phyloP scores from a whole-genome alignment of 768 basidiomycete species.

The Tylopilus intermedius region DNA sequence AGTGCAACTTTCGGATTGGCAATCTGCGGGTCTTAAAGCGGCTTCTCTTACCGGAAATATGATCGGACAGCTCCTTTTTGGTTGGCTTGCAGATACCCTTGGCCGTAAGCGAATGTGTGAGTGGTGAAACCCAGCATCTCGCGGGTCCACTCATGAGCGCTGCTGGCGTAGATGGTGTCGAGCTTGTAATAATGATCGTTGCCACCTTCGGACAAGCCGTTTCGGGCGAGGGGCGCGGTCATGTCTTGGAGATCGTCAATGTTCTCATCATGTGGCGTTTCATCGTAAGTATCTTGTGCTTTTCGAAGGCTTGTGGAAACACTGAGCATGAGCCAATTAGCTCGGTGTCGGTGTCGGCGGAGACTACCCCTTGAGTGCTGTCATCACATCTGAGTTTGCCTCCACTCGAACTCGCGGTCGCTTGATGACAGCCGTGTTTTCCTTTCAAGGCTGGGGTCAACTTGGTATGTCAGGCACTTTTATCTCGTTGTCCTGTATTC shows the following conservation, averaged over 20 bases:
- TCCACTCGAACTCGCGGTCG: not conserved
- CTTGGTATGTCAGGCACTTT: no score
- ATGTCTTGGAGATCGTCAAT: not conserved
- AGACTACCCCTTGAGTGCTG: not conserved
- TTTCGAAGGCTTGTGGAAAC: not conserved
- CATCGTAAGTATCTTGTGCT: not conserved
- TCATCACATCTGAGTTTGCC: not conserved
- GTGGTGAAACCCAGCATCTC: no score
- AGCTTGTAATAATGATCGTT: not conserved
- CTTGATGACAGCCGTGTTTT: no score
- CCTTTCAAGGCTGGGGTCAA: no score
- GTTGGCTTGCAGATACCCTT: no score
- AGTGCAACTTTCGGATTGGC: no score
- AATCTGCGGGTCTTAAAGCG: no score
- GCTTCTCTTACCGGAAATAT: no score
- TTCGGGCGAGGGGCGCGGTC: not conserved
- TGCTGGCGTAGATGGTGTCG: not conserved
- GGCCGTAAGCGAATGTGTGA: no score
- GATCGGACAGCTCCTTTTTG: no score
- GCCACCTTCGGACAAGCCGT: not conserved
- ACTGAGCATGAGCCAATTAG: not conserved
- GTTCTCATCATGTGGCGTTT: not conserved
- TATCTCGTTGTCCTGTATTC: no score
- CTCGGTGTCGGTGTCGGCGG: no score
- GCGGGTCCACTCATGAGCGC: not conserved